Conservation (phyloP, 2,329 filamentous ascomycete genomes). For the Tetracladium maxilliforme region DNA sequence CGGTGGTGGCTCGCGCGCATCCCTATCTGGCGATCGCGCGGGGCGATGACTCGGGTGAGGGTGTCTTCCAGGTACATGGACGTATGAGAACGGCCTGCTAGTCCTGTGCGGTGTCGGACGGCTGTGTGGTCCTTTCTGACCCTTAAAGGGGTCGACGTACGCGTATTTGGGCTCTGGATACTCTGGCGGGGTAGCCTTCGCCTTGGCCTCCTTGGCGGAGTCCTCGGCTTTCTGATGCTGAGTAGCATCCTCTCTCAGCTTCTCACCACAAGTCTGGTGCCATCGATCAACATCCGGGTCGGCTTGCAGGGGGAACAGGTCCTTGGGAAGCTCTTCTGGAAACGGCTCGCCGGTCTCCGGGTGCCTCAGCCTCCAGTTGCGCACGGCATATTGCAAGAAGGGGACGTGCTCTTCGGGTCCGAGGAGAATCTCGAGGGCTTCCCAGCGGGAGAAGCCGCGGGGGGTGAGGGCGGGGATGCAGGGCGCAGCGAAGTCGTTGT, state of each 20-base stretch:
- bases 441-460: slow-evolving; percentile 83
- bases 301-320: slow-evolving; percentile 55
- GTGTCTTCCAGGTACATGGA: slow-evolving; percentile 23
- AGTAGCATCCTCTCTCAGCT: slow-evolving; percentile 45
- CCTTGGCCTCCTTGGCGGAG: slow-evolving; percentile 19
- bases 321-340: slow-evolving; percentile 37
- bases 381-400: slow-evolving; percentile 69
- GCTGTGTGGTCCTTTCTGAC: slow-evolving; percentile 10
- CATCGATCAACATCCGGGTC: slow-evolving; percentile 74
- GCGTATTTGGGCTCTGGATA: slow-evolving; percentile 11
- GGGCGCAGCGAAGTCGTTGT: slow-evolving; percentile 59
- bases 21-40: slow-evolving; percentile 12
- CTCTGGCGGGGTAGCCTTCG: slow-evolving; percentile 5
- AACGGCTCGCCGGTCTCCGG: slow-evolving; percentile 60
- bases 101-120: slow-evolving; percentile 5
- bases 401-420: slow-evolving; percentile 78
- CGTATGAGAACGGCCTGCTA: slow-evolving; percentile 18
- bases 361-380: slow-evolving; percentile 61
- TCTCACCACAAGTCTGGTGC: slow-evolving; percentile 66
- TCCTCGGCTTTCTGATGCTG: slow-evolving; percentile 13
- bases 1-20: slow-evolving; percentile 14
- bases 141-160: slow-evolving; percentile 12
- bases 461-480: slow-evolving; percentile 70
- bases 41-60: slow-evolving; percentile 16
- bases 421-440: slow-evolving; percentile 78